Evolutionary conservation across 805 yeast species (phyloP).

Genomic region (Priceomyces haplophilus): DNA sequence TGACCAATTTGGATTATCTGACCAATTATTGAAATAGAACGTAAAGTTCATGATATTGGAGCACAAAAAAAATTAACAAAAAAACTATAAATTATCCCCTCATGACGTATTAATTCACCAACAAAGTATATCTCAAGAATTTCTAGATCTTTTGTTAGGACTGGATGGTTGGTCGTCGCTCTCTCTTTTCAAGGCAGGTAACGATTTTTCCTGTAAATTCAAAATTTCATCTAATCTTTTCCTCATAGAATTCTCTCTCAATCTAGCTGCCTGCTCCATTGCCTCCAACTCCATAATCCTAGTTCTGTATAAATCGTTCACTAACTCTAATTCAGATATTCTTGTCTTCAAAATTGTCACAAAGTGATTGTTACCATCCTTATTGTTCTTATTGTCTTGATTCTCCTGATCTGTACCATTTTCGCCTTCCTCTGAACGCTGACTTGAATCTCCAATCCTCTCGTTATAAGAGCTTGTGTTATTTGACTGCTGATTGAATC

Average conservation of each 20-base stretch:
- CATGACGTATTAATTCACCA: background rate
- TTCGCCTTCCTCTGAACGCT: conserved; percentile 10
- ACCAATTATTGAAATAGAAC: background rate
- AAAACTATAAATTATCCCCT: background rate
- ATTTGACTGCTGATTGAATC: conserved; percentile 5
- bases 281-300: conserved; percentile 82
- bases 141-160: conserved; percentile 12
- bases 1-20: no score
- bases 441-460: conserved; percentile 8
- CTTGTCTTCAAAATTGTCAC: conserved; percentile 58
- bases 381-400: conserved; percentile 6
- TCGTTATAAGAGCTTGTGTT: conserved; percentile 7
- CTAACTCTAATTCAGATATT: conserved; percentile 83
- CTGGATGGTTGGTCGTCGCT: conserved; percentile 15
- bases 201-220: conserved; percentile 21
- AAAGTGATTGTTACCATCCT: conserved; percentile 22
- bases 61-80: background rate
- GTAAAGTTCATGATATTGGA: background rate
- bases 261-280: conserved; percentile 53
- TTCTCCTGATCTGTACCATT: conserved; percentile 8
- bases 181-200: conserved; percentile 23
- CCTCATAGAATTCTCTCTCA: conserved; percentile 47
- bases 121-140: conserved; percentile 3
- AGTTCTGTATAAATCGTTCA: conserved; percentile 81
- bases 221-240: conserved; percentile 47